These are phyloP conservation scores for Hansenula lynferdii DNA, from an alignment of 1,139 yeast species.

Conservation along the genomic window DNA sequence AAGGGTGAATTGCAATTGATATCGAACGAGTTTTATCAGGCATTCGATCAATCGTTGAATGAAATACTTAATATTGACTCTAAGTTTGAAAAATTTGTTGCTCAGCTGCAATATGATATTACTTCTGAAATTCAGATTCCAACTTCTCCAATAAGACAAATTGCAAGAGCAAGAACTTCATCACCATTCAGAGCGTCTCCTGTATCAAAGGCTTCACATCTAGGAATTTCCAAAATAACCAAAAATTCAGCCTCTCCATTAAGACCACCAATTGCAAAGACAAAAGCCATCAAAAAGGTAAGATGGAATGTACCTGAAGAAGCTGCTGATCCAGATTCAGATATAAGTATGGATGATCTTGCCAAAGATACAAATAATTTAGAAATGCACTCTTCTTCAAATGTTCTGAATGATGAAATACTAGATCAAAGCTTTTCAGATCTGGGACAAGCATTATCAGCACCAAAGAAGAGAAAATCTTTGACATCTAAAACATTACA, in stretches of 20 bases:
- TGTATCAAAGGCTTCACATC: conserved; percentile 1
- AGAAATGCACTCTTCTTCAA: conserved; percentile 12
- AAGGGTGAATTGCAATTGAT: conserved; percentile 14
- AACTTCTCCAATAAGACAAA: conserved; percentile 20
- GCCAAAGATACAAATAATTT: conserved; percentile 16
- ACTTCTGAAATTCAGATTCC: conserved; percentile 19
- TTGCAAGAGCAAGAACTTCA: conserved; percentile 14
- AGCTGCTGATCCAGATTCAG: conserved; percentile 18
- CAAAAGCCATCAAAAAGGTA: conserved; percentile 27
- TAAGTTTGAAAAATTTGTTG: conserved; percentile 18
- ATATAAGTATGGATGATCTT: conserved; percentile 29
- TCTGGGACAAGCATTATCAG: conserved; percentile 11
- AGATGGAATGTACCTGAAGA: conserved; percentile 35
- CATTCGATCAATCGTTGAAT: conserved; percentile 15
- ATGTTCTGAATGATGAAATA: conserved; percentile 6
- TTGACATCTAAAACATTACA: conserved; percentile 19
- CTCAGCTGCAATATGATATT: conserved; percentile 15
- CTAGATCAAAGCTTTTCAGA: conserved; percentile 15
- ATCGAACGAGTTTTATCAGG: conserved; percentile 14
- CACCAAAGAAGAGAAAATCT: conserved; percentile 17
- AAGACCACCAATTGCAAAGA: conserved; percentile 6
- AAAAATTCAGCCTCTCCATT: conserved; percentile 8
- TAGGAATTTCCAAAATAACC: conserved; percentile 4
- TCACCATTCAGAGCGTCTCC: conserved; percentile 20
- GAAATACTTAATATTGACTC: conserved; percentile 19